Evolutionary conservation across 2,329 filamentous ascomycete species (phyloP), one percentile per base, ranked within the genome.

Genomic region (Arthrobotrys sinensis): DNA sequence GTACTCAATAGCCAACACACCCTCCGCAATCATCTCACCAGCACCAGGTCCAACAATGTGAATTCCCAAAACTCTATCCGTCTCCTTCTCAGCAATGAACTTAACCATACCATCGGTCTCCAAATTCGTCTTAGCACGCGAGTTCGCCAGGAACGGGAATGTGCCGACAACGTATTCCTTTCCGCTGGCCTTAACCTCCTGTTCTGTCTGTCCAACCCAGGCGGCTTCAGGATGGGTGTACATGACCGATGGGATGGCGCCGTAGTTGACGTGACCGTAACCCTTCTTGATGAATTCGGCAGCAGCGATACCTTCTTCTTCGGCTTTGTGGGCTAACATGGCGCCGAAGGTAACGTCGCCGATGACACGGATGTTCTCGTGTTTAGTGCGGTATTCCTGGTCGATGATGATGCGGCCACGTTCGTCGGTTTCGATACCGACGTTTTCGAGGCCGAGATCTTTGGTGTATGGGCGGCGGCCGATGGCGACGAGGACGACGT

Each of bases 21-120:
- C 96, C 87, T 99, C 96, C 1, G 96, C 96, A 87, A 99, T 97
- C 96, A 99, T 98, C 89, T 99, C 96, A 83, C 96, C 96, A 50
- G 96, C 96, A 85, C 96, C 96, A 82, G 96, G 89, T 77, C 96
- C 96, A 82, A 99, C 91, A 85, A 99, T 98, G 88, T 99, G 96
- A 80, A 97, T 91, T 81, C 96, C 96, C 80, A 99, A 88, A 82
- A 99, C 92, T 82, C 96, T 90, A 86, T 99, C 96, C 40, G 96
- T 99, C 89, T 98, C 93, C 64, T 94, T 93, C 84, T 99, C 96
- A 43, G 94, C 91, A 80, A 99, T 88, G 87, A 99, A 82, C 89
- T 99, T 99, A 83, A 99, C 96, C 85, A 97, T 87, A 82, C 96
- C 96, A 76, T 99, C 96, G 40, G 93, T 93, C 84, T 99, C 96